phyloP scores from a whole-genome alignment of 495 filamentous ascomycete genomes.

The Haplographium delicatum region DNA sequence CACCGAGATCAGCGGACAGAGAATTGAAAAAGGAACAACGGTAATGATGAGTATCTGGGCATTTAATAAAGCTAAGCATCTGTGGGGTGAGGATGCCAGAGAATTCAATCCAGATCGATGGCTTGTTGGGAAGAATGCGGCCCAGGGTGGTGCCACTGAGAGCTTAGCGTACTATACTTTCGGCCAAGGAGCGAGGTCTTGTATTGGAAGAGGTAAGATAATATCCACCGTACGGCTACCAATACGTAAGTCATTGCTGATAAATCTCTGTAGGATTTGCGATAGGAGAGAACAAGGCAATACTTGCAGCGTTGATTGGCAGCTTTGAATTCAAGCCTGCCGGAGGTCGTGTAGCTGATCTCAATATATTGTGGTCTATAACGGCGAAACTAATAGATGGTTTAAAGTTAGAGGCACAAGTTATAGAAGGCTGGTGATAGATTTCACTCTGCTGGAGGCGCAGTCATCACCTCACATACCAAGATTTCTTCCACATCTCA shows the following conservation, averaged over 20 bases:
- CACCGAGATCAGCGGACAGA: conserved; percentile 1
- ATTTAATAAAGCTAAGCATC: conserved; percentile 1
- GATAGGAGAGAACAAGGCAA: conserved; percentile 9
- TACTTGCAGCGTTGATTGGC: conserved; percentile 10
- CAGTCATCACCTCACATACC: too few species aligned
- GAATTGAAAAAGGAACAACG: conserved; percentile 9
- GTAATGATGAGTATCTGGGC: conserved; percentile 5
- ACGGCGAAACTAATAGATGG: conserved; percentile 10
- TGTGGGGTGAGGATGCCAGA: conserved; percentile 26
- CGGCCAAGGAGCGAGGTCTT: conserved; percentile 2
- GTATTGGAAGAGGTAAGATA: conserved; percentile 13
- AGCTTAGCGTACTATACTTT: conserved; percentile 6
- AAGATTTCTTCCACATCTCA: too few species aligned
- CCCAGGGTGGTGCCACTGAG: conserved; percentile 3
- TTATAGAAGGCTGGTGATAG: conserved; percentile 22
- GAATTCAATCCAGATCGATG: conserved; percentile 37
- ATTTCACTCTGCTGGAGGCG: too few species aligned
- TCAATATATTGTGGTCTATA: conserved; percentile 5
- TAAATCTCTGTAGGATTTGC: conserved; percentile 7
- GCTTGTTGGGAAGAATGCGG: conserved; percentile 9
- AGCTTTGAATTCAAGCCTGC: conserved; percentile 14
- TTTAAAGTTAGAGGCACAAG: background rate
- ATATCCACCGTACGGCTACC: background rate
- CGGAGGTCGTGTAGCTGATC: background rate
- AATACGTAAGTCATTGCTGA: background rate